Conservation (phyloP, 2,329 filamentous ascomycete genomes). For the Aspergillus viridinutans region DNA sequence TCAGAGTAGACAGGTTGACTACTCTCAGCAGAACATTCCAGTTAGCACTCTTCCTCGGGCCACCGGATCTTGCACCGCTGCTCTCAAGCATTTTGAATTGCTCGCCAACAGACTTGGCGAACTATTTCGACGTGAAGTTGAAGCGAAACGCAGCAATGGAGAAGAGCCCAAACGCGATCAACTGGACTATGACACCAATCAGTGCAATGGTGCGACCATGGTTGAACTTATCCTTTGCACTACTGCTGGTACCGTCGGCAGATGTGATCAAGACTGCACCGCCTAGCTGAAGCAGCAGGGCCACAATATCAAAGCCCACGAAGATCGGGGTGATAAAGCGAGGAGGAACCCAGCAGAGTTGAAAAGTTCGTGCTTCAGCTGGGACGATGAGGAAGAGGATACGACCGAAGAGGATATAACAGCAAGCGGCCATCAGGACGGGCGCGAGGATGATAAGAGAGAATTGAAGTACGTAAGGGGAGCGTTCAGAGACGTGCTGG, state of each 20-base stretch:
- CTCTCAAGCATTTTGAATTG: slow-evolving; percentile 13
- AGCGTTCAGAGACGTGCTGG: slow-evolving; percentile 17
- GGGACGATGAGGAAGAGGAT: slow-evolving; percentile 40
- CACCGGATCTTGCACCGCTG: not conserved
- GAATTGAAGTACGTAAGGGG: slow-evolving; percentile 35
- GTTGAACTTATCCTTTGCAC: slow-evolving; percentile 27
- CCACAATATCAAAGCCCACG: slow-evolving; percentile 38
- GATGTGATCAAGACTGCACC: slow-evolving; percentile 41
- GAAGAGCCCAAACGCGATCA: slow-evolving; percentile 47
- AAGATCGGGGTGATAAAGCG: slow-evolving; percentile 40
- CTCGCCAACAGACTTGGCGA: slow-evolving; percentile 26
- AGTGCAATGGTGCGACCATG: slow-evolving; percentile 38
- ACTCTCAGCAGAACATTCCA: slow-evolving; percentile 31
- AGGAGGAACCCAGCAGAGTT: slow-evolving; percentile 34
- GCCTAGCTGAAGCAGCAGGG: slow-evolving; percentile 36
- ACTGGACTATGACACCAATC: slow-evolving; percentile 41
- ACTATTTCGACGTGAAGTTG: slow-evolving; percentile 43
- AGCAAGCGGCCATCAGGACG: slow-evolving; percentile 38
- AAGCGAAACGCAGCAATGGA: slow-evolving; percentile 45
- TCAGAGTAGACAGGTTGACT: slow-evolving; percentile 26
- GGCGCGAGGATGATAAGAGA: slow-evolving; percentile 37
- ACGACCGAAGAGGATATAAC: slow-evolving; percentile 40
- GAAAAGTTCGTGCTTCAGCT: slow-evolving; percentile 25
- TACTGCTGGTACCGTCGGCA: slow-evolving; percentile 17
- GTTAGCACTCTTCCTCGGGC: slow-evolving; percentile 18